Percentiles rank a stretch among this genome's conserved stretches.
Evolutionary conservation across 306 rosid species (phyloP).

Genomic region (Glycine soja): DNA sequence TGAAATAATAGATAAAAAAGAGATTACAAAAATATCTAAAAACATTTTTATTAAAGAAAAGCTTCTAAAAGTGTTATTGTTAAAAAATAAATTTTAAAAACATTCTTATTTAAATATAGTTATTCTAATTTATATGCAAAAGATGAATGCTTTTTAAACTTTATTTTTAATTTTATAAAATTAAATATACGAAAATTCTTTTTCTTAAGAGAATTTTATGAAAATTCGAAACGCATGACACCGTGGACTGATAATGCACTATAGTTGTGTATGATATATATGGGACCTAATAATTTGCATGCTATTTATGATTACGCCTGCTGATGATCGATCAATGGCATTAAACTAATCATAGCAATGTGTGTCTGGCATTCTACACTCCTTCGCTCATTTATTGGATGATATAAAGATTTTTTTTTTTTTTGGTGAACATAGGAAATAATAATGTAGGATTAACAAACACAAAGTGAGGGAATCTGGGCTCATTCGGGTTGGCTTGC

Average conservation of each 20-base stretch:
- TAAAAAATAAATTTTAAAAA: too few relatives aligned
- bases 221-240: background rate
- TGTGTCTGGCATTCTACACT: conserved; percentile 4
- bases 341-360: conserved; percentile 8
- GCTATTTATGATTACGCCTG: conserved; percentile 30
- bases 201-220: background rate
- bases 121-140: too few relatives aligned
- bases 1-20: too few relatives aligned
- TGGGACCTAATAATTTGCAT: conserved; percentile 20
- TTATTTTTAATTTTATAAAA: background rate
- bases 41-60: too few relatives aligned
- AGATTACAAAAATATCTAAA: too few relatives aligned
- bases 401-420: too few relatives aligned
- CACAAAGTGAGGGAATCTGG: too few relatives aligned
- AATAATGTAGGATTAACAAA: background rate
- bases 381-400: background rate
- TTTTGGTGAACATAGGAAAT: too few relatives aligned
- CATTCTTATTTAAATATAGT: too few relatives aligned
- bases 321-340: conserved; percentile 32
- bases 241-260: background rate
- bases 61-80: too few relatives aligned
- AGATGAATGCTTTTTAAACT: too few relatives aligned
- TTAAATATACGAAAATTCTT: background rate
- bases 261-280: background rate
- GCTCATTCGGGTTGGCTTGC: too few relatives aligned